Evolutionary conservation across 2,329 filamentous ascomycete genomes (phyloP), one percentile per base, ranked within the genome.

Genomic region (Blumeria graminis): DNA sequence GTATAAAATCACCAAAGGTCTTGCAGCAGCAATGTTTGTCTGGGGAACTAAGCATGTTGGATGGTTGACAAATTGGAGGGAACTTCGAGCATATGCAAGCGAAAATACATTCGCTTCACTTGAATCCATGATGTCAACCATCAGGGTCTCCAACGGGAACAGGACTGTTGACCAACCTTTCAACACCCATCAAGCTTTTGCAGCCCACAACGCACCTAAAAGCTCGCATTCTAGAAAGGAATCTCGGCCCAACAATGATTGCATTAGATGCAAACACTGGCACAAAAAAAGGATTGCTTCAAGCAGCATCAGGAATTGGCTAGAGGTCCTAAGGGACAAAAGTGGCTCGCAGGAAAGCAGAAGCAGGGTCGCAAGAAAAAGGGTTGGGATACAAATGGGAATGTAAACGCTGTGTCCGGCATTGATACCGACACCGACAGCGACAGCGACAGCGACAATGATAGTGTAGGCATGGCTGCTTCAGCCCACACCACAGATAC

Each of bases 401-500:
- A 22, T 35, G 48, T 52, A 8, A 52, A 34, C 13, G 33, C 18
- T 33, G 32, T 16, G 4, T 3, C 33, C 10, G 51, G 41, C 34
- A 39, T 34, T 39, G 33, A 22, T 22, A 38, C 35, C 28, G 51
- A 54, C n/a, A n/a, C n/a, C n/a, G n/a, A n/a, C n/a, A n/a, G n/a
- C n/a, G n/a, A n/a, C n/a, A n/a, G n/a, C n/a, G n/a, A n/a, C 16
- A 36, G 34, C 8, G 34, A 13, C 3, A 7, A 38, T 16, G 38
- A 55, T 33, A 28, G 33, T 43, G 16, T 43, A 55, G 52, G 13
- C 52, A 43, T 55, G 34, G 52, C 52, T 43, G 52, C 52, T 11
- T 43, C 52, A 32, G 52, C 38, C 32, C 8, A 10, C 16, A 38
- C 38, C n/a, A 10, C 10, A 11, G 43, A 55, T 43, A 33, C 18